Evolutionary conservation across 2,329 filamentous ascomycete genomes (phyloP).

Genomic region (Alternaria arbusti): DNA sequence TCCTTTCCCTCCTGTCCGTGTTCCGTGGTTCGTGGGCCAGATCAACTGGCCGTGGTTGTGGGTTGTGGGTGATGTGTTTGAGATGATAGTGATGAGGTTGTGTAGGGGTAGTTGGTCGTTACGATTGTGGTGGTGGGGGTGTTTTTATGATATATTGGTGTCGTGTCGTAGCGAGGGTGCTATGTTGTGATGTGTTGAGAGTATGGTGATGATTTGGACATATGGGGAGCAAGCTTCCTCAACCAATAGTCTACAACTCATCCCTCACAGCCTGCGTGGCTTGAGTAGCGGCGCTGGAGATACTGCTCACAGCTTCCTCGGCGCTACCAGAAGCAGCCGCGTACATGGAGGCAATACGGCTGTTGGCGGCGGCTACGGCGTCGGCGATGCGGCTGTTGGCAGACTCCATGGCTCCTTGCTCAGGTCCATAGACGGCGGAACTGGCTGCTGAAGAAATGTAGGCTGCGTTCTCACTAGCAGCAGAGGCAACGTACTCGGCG

Average conservation of each 20-base stretch:
- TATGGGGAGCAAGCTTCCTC: neutral
- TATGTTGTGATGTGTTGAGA: neutral
- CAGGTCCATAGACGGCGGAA: conserved; percentile 56
- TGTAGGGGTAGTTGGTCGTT: neutral
- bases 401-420: conserved; percentile 55
- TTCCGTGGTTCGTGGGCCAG: neutral
- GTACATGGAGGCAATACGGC: conserved; percentile 50
- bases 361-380: conserved; percentile 54
- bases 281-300: conserved; percentile 43
- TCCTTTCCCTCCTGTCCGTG: neutral
- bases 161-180: conserved; percentile 10
- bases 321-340: conserved; percentile 47
- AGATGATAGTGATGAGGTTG: neutral
- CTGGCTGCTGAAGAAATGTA: conserved; percentile 47
- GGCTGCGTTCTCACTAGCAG: conserved; percentile 51
- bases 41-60: neutral
- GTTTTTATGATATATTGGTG: conserved; percentile 1
- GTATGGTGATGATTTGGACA: neutral
- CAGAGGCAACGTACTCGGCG: conserved; percentile 51
- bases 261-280: conserved; percentile 58
- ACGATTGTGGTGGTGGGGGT: neutral
- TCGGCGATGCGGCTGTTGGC: conserved; percentile 50
- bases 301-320: conserved; percentile 56
- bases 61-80: neutral
- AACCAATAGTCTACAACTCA: conserved; percentile 52